Conservation (phyloP, 345 rosid genomes). For the Euphorbia lathyris region DNA sequence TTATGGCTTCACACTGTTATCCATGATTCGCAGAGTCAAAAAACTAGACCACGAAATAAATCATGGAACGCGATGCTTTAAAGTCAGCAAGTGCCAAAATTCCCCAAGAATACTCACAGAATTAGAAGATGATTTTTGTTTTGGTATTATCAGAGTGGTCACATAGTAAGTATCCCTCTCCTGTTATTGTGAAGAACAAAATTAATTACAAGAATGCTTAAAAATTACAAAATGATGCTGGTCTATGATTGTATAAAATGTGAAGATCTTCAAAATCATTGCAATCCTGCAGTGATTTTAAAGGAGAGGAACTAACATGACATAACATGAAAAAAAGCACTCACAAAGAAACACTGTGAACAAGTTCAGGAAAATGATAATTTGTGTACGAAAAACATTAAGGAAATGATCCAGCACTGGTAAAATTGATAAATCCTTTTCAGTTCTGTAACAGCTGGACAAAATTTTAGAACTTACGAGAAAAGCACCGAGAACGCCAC, state of each 20-base stretch:
- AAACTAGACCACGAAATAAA: neutral
- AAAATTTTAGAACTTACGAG: constrained; percentile 46
- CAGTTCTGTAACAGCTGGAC: too few relatives aligned
- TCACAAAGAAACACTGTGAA: too few relatives aligned
- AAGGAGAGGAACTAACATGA: too few relatives aligned
- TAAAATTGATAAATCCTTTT: neutral
- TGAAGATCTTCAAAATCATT: too few relatives aligned
- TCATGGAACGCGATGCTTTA: constrained; percentile 11
- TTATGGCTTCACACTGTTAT: constrained; percentile 70
- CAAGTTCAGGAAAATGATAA: too few relatives aligned
- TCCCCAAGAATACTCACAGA: constrained; percentile 53
- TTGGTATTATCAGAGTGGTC: constrained; percentile 86
- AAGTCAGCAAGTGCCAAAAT: constrained; percentile 16
- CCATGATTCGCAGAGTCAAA: constrained; percentile 1
- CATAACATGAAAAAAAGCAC: too few relatives aligned
- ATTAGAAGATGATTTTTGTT: constrained; percentile 81
- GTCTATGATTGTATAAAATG: too few relatives aligned
- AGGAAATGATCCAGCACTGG: neutral
- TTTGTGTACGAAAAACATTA: neutral
- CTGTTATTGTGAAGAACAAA: constrained; percentile 33
- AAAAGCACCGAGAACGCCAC: constrained; percentile 84
- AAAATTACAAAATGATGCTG: too few relatives aligned
- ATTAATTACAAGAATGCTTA: too few relatives aligned
- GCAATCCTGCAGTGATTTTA: too few relatives aligned
- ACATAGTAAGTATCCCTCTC: constrained; percentile 67